Base-by-base conservation (phyloP, 2,329 filamentous ascomycete species). In the Cytospora mali region DNA sequence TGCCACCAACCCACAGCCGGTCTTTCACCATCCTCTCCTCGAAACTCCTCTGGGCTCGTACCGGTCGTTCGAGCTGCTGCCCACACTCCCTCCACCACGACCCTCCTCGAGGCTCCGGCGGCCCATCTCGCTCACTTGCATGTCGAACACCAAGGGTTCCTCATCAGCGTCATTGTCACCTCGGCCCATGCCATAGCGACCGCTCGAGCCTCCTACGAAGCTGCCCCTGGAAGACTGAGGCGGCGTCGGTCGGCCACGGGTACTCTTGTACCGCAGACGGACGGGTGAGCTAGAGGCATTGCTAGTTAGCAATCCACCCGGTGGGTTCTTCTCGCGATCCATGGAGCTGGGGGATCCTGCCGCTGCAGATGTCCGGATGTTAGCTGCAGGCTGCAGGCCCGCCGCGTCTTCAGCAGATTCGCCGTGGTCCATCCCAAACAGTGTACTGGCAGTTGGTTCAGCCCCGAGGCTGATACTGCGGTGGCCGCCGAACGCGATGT, bases 391-490 rank as follows among this genome's bases (percentile, higher is more conserved):
- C 67, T 79, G 77, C 52, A 83, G 71, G 21, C 65, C 62, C 11
- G 71, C 68, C 46, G 66, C 71, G 63, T 66, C 71, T 21, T 75
- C 73, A 11, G 75, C 73, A 14, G 72, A 73, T 35, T 76, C 75
- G 31, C 48, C 60, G 23, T 70, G 73, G 59, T 78, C 77, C 35
- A 76, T 79, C 3, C 81, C 81, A 18, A 88, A 78, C 3, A 91
- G 74, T 18, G 84, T 82, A 68, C 88, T 89, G n/a, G 89, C 75
- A 18, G 85, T 88, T 7, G 87, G 84, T 55, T 88, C 87, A 0
- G 84, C 82, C 6, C 88, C 88, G 0, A 91, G 75, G 66, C 88
- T 91, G 31, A 89, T 83, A 69, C 88, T 90, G 33, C 88, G 84
- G 68, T 90, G 81, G 21, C 80, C 80, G 23, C 82, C 86, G 69